A percentile compares a stretch with the other conserved stretches of the same genome.
Evolutionary conservation across 192 early-diverging fungal species (phyloP).

Genomic region (Coemansia sp.): DNA sequence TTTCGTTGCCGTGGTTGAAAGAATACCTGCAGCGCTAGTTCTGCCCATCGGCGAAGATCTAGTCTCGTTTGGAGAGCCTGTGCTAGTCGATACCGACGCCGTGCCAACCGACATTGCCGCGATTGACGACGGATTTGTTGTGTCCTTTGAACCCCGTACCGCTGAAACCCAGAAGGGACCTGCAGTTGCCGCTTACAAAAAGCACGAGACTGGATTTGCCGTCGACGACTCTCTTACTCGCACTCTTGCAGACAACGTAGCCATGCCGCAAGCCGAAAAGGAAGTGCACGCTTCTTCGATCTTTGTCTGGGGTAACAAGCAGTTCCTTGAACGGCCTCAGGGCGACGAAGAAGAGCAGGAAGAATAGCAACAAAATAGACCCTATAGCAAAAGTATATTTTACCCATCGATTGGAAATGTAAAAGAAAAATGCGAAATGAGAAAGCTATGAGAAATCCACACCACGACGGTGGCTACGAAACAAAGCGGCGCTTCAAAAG

Average conservation of each 20-base stretch:
- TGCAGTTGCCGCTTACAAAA: neutral
- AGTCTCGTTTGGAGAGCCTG: conserved; percentile 9
- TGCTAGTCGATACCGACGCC: conserved; percentile 24
- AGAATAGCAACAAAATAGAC: neutral
- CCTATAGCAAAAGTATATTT: too few species aligned
- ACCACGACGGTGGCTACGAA: too few species aligned
- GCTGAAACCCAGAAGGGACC: neutral
- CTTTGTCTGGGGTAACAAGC: conserved; percentile 51
- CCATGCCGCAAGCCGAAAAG: conserved; percentile 9
- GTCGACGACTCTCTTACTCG: conserved; percentile 12
- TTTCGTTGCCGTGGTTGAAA: conserved; percentile 40
- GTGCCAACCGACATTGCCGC: conserved; percentile 36
- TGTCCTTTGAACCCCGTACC: conserved; percentile 10
- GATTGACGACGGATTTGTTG: conserved; percentile 22
- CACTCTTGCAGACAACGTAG: conserved; percentile 11
- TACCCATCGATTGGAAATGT: neutral
- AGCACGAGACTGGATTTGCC: neutral
- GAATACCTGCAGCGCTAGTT: conserved; percentile 36
- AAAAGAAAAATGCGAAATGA: neutral
- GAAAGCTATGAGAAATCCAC: neutral
- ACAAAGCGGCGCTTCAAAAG: conserved; percentile 52
- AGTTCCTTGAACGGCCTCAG: conserved; percentile 36
- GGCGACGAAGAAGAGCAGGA: conserved; percentile 13
- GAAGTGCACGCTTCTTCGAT: conserved; percentile 22
- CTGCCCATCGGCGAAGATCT: conserved; percentile 18